These are phyloP conservation scores for Castanospermum australe DNA, from an alignment of 306 rosid genomes.

Conservation along the genomic window DNA sequence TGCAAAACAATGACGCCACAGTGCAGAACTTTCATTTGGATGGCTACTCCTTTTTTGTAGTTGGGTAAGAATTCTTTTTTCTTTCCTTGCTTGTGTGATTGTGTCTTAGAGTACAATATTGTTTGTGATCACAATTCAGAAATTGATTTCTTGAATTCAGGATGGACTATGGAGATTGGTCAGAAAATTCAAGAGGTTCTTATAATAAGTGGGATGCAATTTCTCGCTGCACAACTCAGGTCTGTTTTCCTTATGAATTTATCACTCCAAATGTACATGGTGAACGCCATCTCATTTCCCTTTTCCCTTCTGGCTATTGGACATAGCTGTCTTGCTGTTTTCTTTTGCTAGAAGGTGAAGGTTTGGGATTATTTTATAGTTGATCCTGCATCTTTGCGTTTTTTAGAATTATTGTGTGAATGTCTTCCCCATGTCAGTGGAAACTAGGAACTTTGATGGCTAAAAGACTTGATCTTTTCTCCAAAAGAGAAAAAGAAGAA, in stretches of 20 bases:
- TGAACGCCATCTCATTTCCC: not conserved
- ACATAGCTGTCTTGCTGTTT: not conserved
- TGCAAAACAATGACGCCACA: conserved; percentile 77
- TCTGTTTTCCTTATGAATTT: conserved; percentile 20
- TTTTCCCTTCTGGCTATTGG: not conserved
- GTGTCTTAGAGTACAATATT: not conserved
- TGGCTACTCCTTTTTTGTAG: conserved; percentile 83
- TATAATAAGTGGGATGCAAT: conserved; percentile 91
- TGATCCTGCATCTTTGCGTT: not conserved
- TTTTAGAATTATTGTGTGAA: not conserved
- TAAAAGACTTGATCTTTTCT: not conserved
- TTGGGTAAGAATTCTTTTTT: conserved; percentile 53
- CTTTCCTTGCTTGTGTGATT: conserved; percentile 3
- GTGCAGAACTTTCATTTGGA: conserved; percentile 73
- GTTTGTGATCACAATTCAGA: not conserved
- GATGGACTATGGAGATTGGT: conserved; percentile 77
- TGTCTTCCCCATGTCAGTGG: not conserved
- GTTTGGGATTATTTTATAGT: not conserved
- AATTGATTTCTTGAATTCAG: conserved; percentile 44
- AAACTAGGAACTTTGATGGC: not conserved
- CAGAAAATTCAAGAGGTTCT: conserved; percentile 57
- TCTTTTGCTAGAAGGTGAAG: not conserved
- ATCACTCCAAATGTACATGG: not conserved
- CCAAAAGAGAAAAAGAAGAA: too few relatives aligned
- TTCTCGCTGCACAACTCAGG: conserved; percentile 82